A percentile compares a stretch with the other conserved stretches of the same genome.
These are phyloP conservation scores for Fragaria nilgerrensis DNA, from an alignment of 306 rosid species.

Conservation along the genomic window DNA sequence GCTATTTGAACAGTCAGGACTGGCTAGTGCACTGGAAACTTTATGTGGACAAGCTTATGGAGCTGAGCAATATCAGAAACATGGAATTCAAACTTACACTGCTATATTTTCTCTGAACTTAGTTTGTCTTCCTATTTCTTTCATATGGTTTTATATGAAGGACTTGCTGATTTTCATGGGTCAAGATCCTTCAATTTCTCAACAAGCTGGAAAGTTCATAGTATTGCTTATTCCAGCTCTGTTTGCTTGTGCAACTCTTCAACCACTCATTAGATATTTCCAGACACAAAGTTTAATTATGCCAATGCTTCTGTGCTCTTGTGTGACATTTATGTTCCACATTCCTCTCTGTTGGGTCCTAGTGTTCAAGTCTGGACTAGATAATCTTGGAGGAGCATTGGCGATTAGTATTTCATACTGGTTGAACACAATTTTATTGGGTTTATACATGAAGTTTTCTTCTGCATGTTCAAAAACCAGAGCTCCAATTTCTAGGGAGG, in stretches of 20 bases:
- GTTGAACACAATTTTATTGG: conserved; percentile 56
- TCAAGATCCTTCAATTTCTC: conserved; percentile 76
- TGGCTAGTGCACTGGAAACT: conserved; percentile 47
- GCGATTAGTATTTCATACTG: conserved; percentile 62
- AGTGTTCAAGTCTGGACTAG: conserved; percentile 54
- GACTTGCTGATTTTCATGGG: conserved; percentile 53
- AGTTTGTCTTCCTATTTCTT: conserved; percentile 52
- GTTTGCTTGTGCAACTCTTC: conserved; percentile 59
- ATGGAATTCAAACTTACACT: conserved; percentile 28
- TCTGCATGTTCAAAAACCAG: conserved; percentile 40
- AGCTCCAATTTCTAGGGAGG: conserved; percentile 47
- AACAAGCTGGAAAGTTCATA: conserved; percentile 53
- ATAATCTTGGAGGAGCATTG: conserved; percentile 65
- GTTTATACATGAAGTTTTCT: conserved; percentile 47
- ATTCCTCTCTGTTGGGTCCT: conserved; percentile 67
- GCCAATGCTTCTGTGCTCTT: conserved; percentile 61
- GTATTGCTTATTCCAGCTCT: conserved; percentile 69
- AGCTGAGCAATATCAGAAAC: conserved; percentile 37
- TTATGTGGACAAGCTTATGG: conserved; percentile 51
- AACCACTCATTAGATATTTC: conserved; percentile 55
- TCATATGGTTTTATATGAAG: conserved; percentile 59
- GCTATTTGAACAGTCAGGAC: conserved; percentile 33
- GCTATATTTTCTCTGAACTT: conserved; percentile 44
- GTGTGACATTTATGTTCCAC: conserved; percentile 37
- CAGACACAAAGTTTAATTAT: conserved; percentile 59